A percentile compares a stretch with the other conserved stretches of the same genome.
phyloP scores from a whole-genome alignment of 345 rosid species.

The Boechera stricta region DNA sequence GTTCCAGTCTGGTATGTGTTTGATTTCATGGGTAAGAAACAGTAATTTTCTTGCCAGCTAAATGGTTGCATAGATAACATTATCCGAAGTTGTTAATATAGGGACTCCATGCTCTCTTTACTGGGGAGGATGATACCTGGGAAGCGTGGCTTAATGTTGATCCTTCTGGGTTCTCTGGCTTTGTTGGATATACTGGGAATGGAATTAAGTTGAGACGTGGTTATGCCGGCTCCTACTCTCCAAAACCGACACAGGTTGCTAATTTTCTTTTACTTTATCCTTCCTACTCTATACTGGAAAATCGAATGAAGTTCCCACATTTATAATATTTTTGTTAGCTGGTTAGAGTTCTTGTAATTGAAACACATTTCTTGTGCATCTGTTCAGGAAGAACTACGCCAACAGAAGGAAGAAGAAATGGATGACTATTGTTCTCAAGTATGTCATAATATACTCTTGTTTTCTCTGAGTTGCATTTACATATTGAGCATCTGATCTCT shows the following conservation, averaged over 20 bases:
- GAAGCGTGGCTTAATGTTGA: constrained; percentile 94
- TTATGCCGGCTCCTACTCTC: constrained; percentile 65
- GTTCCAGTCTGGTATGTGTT: constrained; percentile 70
- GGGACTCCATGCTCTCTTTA: constrained; percentile 95
- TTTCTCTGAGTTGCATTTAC: constrained; percentile 12
- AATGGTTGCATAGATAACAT: constrained; percentile 23
- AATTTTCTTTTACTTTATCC: background rate
- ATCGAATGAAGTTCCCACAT: background rate
- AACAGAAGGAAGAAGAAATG: constrained; percentile 90
- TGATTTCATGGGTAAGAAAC: constrained; percentile 23
- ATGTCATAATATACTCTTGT: constrained; percentile 29
- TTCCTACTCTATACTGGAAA: background rate
- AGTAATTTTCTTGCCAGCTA: constrained; percentile 14
- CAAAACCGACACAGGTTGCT: constrained; percentile 85
- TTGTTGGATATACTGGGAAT: constrained; percentile 67
- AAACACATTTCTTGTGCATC: constrained; percentile 32
- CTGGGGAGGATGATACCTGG: constrained; percentile 96
- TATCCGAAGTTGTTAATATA: constrained; percentile 42
- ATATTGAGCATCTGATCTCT: constrained; percentile 13
- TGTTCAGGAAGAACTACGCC: constrained; percentile 80
- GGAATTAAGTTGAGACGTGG: constrained; percentile 94
- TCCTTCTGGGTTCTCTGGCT: constrained; percentile 73
- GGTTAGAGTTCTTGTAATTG: constrained; percentile 9
- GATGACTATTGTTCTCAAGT: constrained; percentile 98
- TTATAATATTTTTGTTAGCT: constrained; percentile 4